Evolutionary conservation across 257 asterid genomes (phyloP).

Genomic region (Ophiorrhiza pumila): DNA sequence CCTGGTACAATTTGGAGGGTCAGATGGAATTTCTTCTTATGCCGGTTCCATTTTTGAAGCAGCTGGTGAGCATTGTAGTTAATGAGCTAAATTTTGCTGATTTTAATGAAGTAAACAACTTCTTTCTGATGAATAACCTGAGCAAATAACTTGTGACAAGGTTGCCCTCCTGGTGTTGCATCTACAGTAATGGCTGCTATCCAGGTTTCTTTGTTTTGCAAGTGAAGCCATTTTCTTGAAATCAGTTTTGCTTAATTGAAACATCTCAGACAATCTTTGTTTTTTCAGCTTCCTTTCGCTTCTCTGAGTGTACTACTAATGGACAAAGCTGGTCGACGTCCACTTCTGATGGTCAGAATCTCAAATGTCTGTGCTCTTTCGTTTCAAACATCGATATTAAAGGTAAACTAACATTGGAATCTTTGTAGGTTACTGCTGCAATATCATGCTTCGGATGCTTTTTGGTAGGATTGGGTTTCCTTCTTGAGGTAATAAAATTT

Average conservation of each 20-base stretch:
- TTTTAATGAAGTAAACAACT: background rate
- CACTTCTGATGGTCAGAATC: conserved; percentile 29
- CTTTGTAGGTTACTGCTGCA: conserved; percentile 26
- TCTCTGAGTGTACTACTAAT: conserved; percentile 24
- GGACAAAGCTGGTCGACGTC: conserved; percentile 34
- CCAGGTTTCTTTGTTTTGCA: conserved; percentile 26
- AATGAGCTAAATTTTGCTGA: background rate
- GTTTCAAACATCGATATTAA: background rate
- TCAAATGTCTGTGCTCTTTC: too few species aligned
- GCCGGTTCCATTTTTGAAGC: conserved; percentile 33
- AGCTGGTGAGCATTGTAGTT: conserved; percentile 23
- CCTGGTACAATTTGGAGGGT: conserved; percentile 38
- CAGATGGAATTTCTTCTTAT: conserved; percentile 27
- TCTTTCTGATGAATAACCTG: background rate
- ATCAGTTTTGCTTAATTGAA: background rate
- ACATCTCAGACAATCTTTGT: background rate
- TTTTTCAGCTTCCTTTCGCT: conserved; percentile 34
- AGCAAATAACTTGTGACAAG: conserved; percentile 10
- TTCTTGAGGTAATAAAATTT: conserved; percentile 26
- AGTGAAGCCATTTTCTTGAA: background rate
- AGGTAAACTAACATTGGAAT: background rate
- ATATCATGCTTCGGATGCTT: conserved; percentile 37
- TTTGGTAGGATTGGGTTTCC: conserved; percentile 26
- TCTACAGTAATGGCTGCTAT: conserved; percentile 24
- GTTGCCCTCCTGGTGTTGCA: conserved; percentile 23